Evolutionary conservation across 169 alveolate species (phyloP).

Genomic region (Amoebophrya sp.): DNA sequence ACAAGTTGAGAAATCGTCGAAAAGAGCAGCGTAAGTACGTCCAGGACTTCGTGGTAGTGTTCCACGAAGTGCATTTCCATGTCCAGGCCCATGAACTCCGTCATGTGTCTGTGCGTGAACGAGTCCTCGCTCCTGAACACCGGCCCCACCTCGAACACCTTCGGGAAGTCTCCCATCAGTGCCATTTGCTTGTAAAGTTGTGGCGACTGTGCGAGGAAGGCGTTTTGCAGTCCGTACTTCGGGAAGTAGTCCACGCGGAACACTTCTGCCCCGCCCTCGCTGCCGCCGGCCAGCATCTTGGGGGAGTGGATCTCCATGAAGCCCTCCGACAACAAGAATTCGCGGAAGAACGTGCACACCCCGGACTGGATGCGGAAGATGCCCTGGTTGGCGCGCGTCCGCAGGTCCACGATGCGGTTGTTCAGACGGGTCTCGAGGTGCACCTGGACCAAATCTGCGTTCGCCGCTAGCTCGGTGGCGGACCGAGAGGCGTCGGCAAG

Average conservation of each 20-base stretch:
- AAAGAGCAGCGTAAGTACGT: conserved; percentile 41
- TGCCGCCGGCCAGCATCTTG: conserved; percentile 94
- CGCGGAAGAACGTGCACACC: conserved; percentile 71
- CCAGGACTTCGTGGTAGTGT: conserved; percentile 88
- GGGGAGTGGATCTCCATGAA: conserved; percentile 98
- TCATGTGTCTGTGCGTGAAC: conserved; percentile 95
- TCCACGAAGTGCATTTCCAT: conserved; percentile 82
- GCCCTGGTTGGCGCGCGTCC: conserved; percentile 59
- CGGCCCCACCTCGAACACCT: conserved; percentile 98
- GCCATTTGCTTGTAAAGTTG: conserved; percentile 98
- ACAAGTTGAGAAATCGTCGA: conserved; percentile 68
- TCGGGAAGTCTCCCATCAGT: conserved; percentile 82
- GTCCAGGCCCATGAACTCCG: conserved; percentile 98
- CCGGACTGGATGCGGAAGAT: conserved; percentile 83
- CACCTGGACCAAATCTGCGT: neutral
- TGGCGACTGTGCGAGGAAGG: conserved; percentile 98
- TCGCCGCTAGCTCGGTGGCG: neutral
- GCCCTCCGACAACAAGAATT: conserved; percentile 52
- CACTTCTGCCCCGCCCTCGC: conserved; percentile 98
- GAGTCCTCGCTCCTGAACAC: conserved; percentile 99
- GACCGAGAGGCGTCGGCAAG: neutral
- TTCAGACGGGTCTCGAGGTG: conserved; percentile 87
- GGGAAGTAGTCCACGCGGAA: conserved; percentile 86
- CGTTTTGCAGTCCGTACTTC: conserved; percentile 25
- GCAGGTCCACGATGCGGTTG: conserved; percentile 83